These are phyloP conservation scores for Fusarium odoratissimum DNA, from an alignment of 2,329 filamentous ascomycete species.

Conservation along the genomic window DNA sequence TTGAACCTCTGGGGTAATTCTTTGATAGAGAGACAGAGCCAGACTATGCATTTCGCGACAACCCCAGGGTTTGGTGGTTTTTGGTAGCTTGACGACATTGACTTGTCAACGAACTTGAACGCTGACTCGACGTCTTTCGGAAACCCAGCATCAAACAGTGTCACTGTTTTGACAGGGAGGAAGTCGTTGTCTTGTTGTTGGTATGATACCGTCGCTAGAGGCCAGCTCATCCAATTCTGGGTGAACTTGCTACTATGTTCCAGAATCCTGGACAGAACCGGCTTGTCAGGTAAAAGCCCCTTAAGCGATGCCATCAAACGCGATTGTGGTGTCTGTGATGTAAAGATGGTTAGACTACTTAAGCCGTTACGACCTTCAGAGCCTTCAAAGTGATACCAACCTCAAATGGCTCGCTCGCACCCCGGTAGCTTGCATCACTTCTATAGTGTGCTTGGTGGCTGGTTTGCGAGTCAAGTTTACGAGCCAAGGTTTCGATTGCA, in stretches of 20 bases:
- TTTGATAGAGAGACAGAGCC: background rate
- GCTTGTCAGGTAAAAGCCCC: background rate
- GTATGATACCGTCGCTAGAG: background rate
- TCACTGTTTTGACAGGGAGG: background rate
- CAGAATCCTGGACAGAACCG: slow-evolving; percentile 11
- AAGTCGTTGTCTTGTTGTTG: background rate
- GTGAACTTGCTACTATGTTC: slow-evolving; percentile 21
- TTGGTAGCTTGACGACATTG: background rate
- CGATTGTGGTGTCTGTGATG: background rate
- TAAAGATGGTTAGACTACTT: background rate
- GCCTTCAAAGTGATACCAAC: background rate
- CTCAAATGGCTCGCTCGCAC: background rate
- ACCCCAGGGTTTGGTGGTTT: background rate
- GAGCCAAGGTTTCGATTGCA: slow-evolving; percentile 6
- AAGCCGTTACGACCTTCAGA: background rate
- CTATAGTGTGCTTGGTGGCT: background rate
- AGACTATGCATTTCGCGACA: background rate
- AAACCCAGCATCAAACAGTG: background rate
- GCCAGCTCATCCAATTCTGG: slow-evolving; percentile 35
- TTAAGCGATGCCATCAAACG: background rate
- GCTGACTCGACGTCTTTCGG: background rate
- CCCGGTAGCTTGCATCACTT: background rate
- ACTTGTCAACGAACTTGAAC: background rate
- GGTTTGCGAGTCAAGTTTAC: background rate
- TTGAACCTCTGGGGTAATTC: background rate